Evolutionary conservation across 495 filamentous ascomycete genomes (phyloP), one percentile per base, ranked within the genome.

Genomic region (Xylaria palmicola): DNA sequence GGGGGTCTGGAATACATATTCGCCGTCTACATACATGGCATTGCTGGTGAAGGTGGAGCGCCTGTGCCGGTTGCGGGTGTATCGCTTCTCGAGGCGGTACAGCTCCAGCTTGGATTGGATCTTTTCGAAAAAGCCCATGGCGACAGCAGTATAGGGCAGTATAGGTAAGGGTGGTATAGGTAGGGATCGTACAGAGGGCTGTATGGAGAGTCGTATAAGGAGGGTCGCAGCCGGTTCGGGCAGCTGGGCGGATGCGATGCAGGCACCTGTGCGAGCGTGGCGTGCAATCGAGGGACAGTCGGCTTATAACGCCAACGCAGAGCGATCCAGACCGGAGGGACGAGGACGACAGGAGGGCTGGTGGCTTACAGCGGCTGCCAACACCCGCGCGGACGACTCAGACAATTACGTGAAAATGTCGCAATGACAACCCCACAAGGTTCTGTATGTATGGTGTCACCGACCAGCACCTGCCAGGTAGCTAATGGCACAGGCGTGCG

Each of bases 61-160:
- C 62, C 91, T 87, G 56, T 82, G 71, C 65, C 90, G 89, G 72
- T 90, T 88, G 67, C 86, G 88, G 34, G 90, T 93, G 79, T 97
- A 97, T 47, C 90, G 86, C 76, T 96, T 88, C 77, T 97, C 92
- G 61, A 97, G 86, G 30, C 90, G 90, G 81, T 92, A 94, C 68
- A 96, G 85, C 81, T 97, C 90, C 64, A 92, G 81, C 78, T 88
- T 85, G 54, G 80, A 76, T 65, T 83, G 79, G 69, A 81, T 75
- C 67, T 77, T 77, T 24, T 83, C 79, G 60, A 85, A 39, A 64
- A 83, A 32, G 59, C 68, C 74, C 64, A 67, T 68, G 62, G 65
- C 66, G 48, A 26, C 65, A 64, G 41, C 34, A 0, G 36, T 29
- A 41, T 20, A 10, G 43, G 1, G 26, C n/a, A n/a, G n/a, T n/a